A percentile compares a stretch with the other conserved stretches of the same genome.
Evolutionary conservation across 495 filamentous ascomycete genomes (phyloP).

Genomic region (Podospora pseudopauciseta): DNA sequence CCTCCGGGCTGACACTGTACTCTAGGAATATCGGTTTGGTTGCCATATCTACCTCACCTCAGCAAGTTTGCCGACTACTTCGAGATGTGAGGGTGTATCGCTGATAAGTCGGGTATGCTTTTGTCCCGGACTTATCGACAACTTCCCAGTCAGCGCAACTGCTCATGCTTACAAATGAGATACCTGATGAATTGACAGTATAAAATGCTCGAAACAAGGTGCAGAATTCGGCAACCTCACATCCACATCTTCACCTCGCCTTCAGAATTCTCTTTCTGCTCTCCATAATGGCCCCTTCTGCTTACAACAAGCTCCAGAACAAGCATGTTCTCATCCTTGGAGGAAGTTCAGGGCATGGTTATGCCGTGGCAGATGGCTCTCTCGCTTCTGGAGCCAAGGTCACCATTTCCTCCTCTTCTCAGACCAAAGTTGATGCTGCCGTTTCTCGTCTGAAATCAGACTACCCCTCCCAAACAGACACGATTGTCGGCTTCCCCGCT

Average conservation of each 20-base stretch:
- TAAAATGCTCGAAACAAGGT: neutral
- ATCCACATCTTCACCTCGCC: neutral
- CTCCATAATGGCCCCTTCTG: conserved; percentile 16
- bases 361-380: conserved; percentile 48
- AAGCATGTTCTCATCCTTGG: conserved; percentile 53
- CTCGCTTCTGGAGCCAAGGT: conserved; percentile 50
- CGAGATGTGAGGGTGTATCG: too few relatives aligned
- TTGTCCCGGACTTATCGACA: neutral
- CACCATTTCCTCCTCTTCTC: conserved; percentile 52
- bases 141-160: too few relatives aligned
- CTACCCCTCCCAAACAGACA: conserved; percentile 26
- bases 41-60: too few relatives aligned
- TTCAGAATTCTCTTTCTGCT: neutral
- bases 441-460: conserved; percentile 40
- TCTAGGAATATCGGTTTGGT: too few relatives aligned
- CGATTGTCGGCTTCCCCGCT: conserved; percentile 40
- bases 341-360: conserved; percentile 57
- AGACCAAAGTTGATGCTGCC: conserved; percentile 38
- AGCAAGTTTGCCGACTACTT: too few relatives aligned
- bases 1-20: neutral
- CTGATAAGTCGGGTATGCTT: neutral
- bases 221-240: neutral
- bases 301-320: conserved; percentile 40
- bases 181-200: neutral
- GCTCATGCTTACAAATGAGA: neutral